Base-by-base conservation (phyloP, 1,284 basidiomycete species). In the Ustilago nuda region DNA sequence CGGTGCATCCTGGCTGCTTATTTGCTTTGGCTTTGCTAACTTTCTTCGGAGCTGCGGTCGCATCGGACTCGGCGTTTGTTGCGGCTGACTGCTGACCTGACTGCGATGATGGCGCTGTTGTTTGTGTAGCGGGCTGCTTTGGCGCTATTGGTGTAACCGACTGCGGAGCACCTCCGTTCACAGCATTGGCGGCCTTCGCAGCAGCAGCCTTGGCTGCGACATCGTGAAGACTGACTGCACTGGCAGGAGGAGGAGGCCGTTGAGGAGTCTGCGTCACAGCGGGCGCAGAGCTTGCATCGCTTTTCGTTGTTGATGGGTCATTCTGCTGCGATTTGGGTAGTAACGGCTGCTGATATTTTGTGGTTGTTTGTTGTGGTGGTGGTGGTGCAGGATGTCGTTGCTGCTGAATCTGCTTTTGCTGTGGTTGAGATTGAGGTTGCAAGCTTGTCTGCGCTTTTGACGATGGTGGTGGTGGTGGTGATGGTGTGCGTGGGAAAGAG, bases 221-320 rank as follows among this genome's bases (percentile, higher is more conserved):
- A 46, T 56, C 56, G 12, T 69, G 70, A 37, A 72, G 66, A 32
- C 66, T 76, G 54, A 71, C 68, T 4, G 70, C 74, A 51, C 66
- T 72, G 32, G 61, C 61, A n/a, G 66, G 66, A 36, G 61, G 66
- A 11, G 66, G 66, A 9, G 66, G 66, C 7, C 64, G 60, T 23
- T 27, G 41, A 19, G 56, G 55, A 37, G 61, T 48, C 27, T 52
- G 56, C 1, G 56, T 15, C 6, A 56, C 27, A 12, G 17, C 41
- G 6, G 59, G 58, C 6, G 52, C 43, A 30, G 61, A 33, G n/a
- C 43, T 30, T 6, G 41, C n/a, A 23, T 12, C 45, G 12, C 32
- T 19, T 9, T 19, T 63, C 8, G 57, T 11, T 36, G 48, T 7
- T 36, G 61, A 8, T 15, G 37, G 17, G 23, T 41, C 70, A 63